Evolutionary conservation across 371 early-diverging fungal species (phyloP), one percentile per base, ranked within the genome.

Genomic region (Rhizopus sp.): DNA sequence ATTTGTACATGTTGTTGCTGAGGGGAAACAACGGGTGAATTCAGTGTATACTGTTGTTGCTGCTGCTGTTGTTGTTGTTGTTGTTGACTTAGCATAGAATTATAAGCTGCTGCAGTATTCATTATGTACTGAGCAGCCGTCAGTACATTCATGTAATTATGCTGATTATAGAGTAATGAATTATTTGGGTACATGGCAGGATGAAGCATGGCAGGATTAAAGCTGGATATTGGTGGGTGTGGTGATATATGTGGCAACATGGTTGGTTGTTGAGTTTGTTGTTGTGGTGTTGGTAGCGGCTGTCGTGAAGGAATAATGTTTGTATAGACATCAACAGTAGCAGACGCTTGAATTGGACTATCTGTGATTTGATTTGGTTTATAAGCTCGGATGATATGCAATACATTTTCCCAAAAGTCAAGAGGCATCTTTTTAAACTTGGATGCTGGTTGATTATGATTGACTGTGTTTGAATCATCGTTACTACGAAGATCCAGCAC

Each of bases 401-500:
- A 30, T 3, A 65, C 57, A 38, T 54, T 57, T 3, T 57, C 47
- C 61, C 61, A 61, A 5, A 66, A 49, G 0, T 50, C 51, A 16
- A 35, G n/a, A 1, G 66, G 54, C 66, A 66, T 57, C 35, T 49
- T 57, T 50, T 66, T 57, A 13, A 50, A 60, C 4, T 56, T 56
- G 5, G 61, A 61, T 4, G 45, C 45, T 4, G 60, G 57, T 35
- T 52, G 45, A 34, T 37, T 66, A 5, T 57, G 59, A 23, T 47
- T 45, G 42, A 15, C 17, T 38, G 48, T 40, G 16, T 38, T 48
- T 33, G 50, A 17, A 35, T 64, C 49, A 9, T 54, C 39, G 35
- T 66, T 51, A 5, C 30, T 50, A 31, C 67, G 51, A 41, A 66
- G 52, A 40, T 66, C 66, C 5, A 66, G 16, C 3, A 58, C 62